phyloP scores from a whole-genome alignment of 2,329 filamentous ascomycete species.

The Fonsecaea nubica region DNA sequence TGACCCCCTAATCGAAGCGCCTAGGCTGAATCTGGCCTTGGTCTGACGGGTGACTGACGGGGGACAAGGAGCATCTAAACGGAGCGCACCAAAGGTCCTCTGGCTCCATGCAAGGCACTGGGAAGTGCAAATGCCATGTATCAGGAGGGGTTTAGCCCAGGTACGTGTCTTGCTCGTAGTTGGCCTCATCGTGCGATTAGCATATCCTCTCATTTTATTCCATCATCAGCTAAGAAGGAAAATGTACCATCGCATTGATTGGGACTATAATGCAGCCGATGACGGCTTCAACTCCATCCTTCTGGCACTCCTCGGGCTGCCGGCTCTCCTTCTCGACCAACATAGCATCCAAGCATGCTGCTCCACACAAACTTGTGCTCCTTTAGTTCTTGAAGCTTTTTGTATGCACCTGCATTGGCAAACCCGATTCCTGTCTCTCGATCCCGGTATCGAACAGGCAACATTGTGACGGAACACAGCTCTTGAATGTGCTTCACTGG shows the following conservation, averaged over 20 bases:
- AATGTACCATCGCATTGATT: not conserved
- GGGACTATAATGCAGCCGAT: not conserved
- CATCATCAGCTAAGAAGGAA: not conserved
- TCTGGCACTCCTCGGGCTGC: conserved; percentile 77
- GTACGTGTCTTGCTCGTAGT: not conserved
- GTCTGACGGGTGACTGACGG: conserved; percentile 4
- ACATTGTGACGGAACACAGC: conserved; percentile 82
- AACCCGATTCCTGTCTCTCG: conserved; percentile 84
- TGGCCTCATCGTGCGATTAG: too few species aligned
- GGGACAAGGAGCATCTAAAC: not conserved
- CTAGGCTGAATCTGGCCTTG: not conserved
- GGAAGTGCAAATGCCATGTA: not conserved
- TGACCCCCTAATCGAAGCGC: not conserved
- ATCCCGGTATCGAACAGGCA: conserved; percentile 82
- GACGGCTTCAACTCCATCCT: conserved; percentile 61
- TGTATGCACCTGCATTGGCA: conserved; percentile 77
- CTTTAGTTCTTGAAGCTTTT: conserved; percentile 70
- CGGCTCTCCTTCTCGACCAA: conserved; percentile 63
- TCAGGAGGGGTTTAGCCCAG: not conserved
- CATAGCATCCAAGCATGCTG: conserved; percentile 78
- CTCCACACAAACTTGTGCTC: conserved; percentile 86
- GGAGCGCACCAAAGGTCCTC: conserved; percentile 4
- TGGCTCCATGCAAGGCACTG: not conserved
- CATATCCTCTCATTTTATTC: not conserved
- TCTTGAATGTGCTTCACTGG: conserved; percentile 56